Percentiles rank a stretch among this genome's conserved stretches.
Conservation (phyloP, 129 eudicot genomes). For the Scalesia atractyloides region DNA sequence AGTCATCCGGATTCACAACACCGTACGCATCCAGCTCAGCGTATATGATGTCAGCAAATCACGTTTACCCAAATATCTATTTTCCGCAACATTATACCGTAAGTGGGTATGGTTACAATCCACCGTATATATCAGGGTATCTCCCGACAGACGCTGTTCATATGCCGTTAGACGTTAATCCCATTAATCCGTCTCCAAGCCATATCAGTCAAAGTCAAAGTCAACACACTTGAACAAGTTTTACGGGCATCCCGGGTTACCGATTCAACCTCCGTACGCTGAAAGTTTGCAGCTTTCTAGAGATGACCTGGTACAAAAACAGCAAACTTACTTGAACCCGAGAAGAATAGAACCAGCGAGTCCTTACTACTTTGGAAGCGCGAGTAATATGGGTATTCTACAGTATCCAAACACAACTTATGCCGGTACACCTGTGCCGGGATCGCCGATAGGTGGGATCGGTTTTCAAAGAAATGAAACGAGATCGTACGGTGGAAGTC, state of each 20-base stretch:
- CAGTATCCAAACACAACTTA: slow-evolving; percentile 51
- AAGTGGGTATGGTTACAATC: slow-evolving; percentile 54
- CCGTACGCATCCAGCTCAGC: slow-evolving; percentile 44
- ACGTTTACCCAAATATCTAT: slow-evolving; percentile 41
- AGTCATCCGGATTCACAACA: slow-evolving; percentile 36
- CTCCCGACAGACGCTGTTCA: slow-evolving; percentile 48
- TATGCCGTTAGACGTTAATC: slow-evolving; percentile 40
- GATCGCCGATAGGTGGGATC: slow-evolving; percentile 47
- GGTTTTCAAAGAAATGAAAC: slow-evolving; percentile 43
- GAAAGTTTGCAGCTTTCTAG: slow-evolving; percentile 51
- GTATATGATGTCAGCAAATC: slow-evolving; percentile 49
- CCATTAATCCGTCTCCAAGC: slow-evolving; percentile 33
- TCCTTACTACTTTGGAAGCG: slow-evolving; percentile 49
- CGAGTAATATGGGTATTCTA: slow-evolving; percentile 46
- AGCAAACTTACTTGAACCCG: slow-evolving; percentile 39
- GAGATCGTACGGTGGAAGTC: slow-evolving; percentile 51
- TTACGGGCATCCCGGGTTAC: slow-evolving; percentile 57
- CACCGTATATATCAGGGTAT: slow-evolving; percentile 52
- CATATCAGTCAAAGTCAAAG: slow-evolving; percentile 34
- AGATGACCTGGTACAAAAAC: slow-evolving; percentile 45
- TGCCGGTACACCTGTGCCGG: slow-evolving; percentile 54
- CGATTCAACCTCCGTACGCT: slow-evolving; percentile 45
- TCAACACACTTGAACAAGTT: slow-evolving; percentile 47
- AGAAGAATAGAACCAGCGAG: slow-evolving; percentile 35
- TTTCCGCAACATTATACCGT: slow-evolving; percentile 54